Conservation (phyloP, 805 yeast genomes). For the Schwanniomyces vanrijiae region DNA sequence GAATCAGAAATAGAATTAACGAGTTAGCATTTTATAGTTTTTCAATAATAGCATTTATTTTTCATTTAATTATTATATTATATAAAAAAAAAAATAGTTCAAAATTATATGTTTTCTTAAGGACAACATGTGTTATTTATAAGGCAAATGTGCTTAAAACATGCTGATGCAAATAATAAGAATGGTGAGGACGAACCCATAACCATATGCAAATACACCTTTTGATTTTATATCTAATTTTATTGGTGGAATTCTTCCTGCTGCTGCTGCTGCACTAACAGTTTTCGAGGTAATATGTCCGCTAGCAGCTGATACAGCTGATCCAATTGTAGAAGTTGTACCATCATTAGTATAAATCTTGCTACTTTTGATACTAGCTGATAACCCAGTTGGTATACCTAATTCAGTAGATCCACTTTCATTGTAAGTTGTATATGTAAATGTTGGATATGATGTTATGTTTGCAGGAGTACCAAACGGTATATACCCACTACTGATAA, state of each 20-base stretch:
- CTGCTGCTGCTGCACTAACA: background rate
- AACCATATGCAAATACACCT: background rate
- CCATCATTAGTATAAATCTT: slow-evolving; percentile 15
- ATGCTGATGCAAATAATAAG: background rate
- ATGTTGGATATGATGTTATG: slow-evolving; percentile 4
- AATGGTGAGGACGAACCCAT: background rate
- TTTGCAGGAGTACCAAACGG: slow-evolving; percentile 46
- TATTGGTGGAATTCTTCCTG: background rate
- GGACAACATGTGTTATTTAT: too few species aligned
- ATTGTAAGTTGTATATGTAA: slow-evolving; percentile 7
- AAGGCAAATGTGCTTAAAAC: too few species aligned
- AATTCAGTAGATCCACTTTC: background rate
- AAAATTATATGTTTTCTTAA: too few species aligned
- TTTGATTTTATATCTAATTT: background rate
- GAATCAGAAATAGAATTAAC: background rate
- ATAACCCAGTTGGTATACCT: slow-evolving; percentile 24
- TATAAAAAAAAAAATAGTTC: too few species aligned
- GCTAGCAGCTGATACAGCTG: slow-evolving; percentile 9
- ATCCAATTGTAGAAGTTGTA: background rate
- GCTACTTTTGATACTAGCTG: slow-evolving; percentile 26
- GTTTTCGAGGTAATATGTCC: slow-evolving; percentile 5
- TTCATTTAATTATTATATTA: slow-evolving; percentile 1
- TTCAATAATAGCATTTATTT: background rate
- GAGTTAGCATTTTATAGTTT: background rate
- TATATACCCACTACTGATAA: slow-evolving; percentile 42